Evolutionary conservation across 148 eudicot species (phyloP).

Genomic region (Beta vulgaris): DNA sequence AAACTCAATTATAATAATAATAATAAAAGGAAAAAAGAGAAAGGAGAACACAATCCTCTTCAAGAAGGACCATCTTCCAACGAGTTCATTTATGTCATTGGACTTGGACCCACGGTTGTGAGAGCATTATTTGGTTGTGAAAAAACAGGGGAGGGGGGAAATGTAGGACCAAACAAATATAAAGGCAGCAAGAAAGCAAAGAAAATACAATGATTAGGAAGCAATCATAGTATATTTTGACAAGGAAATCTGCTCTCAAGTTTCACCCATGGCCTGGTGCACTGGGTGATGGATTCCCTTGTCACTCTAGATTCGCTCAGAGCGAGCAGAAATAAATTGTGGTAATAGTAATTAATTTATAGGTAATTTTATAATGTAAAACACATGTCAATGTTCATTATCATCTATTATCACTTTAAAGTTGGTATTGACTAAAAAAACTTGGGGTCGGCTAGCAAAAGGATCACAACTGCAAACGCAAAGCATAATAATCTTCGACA

Average conservation of each 20-base stretch:
- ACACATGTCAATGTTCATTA: too few species aligned
- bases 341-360: too few species aligned
- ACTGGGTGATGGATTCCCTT: background rate
- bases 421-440: too few species aligned
- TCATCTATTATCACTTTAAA: too few species aligned
- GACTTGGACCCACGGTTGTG: constrained; percentile 7
- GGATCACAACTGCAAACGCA: too few species aligned
- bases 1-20: background rate
- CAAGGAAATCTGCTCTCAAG: background rate
- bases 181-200: background rate
- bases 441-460: too few species aligned
- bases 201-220: background rate
- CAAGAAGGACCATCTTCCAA: background rate
- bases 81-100: background rate
- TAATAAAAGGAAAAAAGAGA: background rate
- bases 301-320: background rate
- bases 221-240: constrained; percentile 14
- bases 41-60: background rate
- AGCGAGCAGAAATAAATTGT: too few species aligned
- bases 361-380: too few species aligned
- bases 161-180: background rate
- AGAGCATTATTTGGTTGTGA: background rate
- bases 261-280: background rate
- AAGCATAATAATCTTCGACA: background rate
- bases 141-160: background rate